phyloP scores from a whole-genome alignment of 768 basidiomycete species.

The Russula virescens region DNA sequence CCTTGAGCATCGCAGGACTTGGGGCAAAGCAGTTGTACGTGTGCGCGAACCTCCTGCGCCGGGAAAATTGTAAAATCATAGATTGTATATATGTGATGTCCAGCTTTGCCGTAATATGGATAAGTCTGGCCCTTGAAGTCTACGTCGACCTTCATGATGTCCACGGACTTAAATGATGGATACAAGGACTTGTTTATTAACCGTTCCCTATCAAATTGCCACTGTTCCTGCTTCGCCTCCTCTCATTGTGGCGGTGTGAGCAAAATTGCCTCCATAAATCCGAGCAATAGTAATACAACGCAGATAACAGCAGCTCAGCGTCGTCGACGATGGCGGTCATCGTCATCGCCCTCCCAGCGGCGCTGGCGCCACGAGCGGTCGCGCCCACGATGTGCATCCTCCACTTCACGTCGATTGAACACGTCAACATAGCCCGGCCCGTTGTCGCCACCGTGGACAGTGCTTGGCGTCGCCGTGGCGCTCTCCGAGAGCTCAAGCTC shows the following conservation, averaged over 20 bases:
- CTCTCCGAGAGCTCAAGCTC: conserved; percentile 58
- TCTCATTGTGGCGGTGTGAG: not conserved
- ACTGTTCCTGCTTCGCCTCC: not conserved
- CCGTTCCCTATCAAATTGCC: too few relatives aligned
- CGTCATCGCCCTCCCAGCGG: conserved; percentile 17
- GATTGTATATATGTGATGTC: not conserved
- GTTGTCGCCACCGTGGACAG: conserved; percentile 41
- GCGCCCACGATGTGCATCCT: conserved; percentile 56
- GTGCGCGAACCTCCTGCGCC: conserved; percentile 47
- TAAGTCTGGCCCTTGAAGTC: not conserved
- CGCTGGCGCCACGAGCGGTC: conserved; percentile 35
- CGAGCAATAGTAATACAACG: not conserved
- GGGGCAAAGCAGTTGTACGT: conserved; percentile 80
- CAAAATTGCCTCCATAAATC: conserved; percentile 1
- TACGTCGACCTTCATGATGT: not conserved
- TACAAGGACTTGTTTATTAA: not conserved
- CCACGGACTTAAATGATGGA: not conserved
- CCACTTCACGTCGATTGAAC: conserved; percentile 64
- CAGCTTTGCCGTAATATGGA: not conserved
- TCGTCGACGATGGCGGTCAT: not conserved
- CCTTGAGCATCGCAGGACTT: conserved; percentile 77
- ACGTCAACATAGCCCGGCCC: conserved; percentile 52
- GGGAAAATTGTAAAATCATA: conserved; percentile 39
- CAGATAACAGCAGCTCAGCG: not conserved
- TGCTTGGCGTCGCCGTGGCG: conserved; percentile 66